Evolutionary conservation across 768 basidiomycete species (phyloP), one percentile per base, ranked within the genome.

Genomic region (Phaeolepiota aurea): DNA sequence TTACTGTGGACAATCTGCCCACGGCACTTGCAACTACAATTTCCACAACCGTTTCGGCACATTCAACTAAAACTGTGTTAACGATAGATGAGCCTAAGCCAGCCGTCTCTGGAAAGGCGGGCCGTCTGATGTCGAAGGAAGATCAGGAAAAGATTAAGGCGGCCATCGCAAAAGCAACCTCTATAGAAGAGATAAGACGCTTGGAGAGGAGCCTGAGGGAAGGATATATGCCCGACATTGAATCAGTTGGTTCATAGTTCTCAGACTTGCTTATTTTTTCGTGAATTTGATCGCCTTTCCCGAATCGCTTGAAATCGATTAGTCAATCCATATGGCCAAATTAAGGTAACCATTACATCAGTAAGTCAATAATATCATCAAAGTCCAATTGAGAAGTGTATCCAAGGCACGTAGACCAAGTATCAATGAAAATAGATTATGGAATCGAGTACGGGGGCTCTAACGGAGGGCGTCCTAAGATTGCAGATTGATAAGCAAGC

Each of bases 141-240:
- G 90, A 94, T 52, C 86, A 82, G 53, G 86, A 88, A 51, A 79
- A 78, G 47, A 87, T 94, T 47, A 84, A 80, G 58, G 77, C 79
- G 21, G 90, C 90, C 13, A 92, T 94, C 49, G 83, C 85, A 47
- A 82, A 79, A 47, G 91, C 91, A n/a, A 87, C 82, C 22, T 91
- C 87, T 36, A 77, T 89, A 49, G 90, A 94, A 56, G 90, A 94
- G 62, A 81, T 93, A 53, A 74, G 83, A 59, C 75, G 76, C 53
- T 57, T 92, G 48, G 88, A 92, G 62, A 74, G 86, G 63, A 84
- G 77, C 57, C 61, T 91, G 51, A 74, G 77, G 53, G 89, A 92
- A 54, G 90, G 90, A 32, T 89, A 84, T 59, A 61, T 90, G 61
- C 87, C 89, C 37, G 71, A 76, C 44, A 71, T 82, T 65, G 85